These are phyloP conservation scores for Colletotrichum aenigma DNA, from an alignment of 2,329 filamentous ascomycete species.

Conservation along the genomic window DNA sequence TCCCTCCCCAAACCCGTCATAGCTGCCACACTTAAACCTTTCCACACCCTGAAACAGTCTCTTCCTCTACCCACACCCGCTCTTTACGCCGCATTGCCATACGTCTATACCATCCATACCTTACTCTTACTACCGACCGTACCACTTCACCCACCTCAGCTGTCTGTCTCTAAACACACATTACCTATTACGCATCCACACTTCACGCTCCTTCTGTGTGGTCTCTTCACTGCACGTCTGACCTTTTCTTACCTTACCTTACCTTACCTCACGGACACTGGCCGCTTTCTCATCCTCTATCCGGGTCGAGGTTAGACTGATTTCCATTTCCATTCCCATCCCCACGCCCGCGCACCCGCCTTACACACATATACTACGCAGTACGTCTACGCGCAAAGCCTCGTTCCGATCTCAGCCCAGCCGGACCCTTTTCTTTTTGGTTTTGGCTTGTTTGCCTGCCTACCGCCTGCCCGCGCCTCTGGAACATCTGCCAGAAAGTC, in stretches of 20 bases:
- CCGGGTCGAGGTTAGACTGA: not conserved
- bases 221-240: not conserved
- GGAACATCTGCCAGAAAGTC: not conserved
- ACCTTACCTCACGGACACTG: not conserved
- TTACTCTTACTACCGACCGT: not conserved
- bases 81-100: not conserved
- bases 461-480: not conserved
- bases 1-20: constrained; percentile 9
- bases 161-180: not conserved
- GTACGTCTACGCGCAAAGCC: not conserved
- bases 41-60: constrained; percentile 12
- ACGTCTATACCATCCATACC: not conserved
- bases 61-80: not conserved
- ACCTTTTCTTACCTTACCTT: not conserved
- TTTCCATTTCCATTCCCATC: not conserved
- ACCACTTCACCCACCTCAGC: not conserved
- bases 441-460: not conserved
- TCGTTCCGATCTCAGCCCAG: not conserved
- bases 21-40: constrained; percentile 14
- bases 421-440: not conserved
- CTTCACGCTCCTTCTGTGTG: not conserved
- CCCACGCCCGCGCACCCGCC: not conserved
- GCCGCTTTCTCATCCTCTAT: not conserved
- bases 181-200: not conserved
- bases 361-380: not conserved